Evolutionary conservation across 805 yeast genomes (phyloP).

Genomic region (Scheffersomyces coipomensis): DNA sequence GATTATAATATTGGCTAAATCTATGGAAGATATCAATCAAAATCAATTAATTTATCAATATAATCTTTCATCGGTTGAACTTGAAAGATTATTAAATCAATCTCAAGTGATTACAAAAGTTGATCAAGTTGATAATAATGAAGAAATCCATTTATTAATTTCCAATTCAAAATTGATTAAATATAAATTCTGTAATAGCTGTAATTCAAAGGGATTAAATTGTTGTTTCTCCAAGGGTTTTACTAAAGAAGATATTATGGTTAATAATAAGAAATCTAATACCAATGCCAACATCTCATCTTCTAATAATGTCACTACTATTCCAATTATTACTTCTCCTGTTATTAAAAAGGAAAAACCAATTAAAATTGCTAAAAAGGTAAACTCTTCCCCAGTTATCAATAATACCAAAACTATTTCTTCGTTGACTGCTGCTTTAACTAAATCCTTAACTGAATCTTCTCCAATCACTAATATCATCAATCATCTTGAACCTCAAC

Average conservation of each 20-base stretch:
- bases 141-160: constrained; percentile 8
- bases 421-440: constrained; percentile 7
- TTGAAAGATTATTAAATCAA: constrained; percentile 1
- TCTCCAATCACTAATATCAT: not conserved
- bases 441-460: constrained; percentile 7
- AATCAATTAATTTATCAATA: not conserved
- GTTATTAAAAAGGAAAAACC: constrained; percentile 12
- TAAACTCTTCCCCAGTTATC: no score
- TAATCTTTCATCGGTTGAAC: not conserved
- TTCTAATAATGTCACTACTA: constrained; percentile 6
- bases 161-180: constrained; percentile 39
- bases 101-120: not conserved
- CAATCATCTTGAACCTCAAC: not conserved
- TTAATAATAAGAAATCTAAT: constrained; percentile 24
- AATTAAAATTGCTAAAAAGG: not conserved
- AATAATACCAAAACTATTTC: constrained; percentile 5
- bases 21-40: not conserved
- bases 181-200: constrained; percentile 56
- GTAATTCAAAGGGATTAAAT: constrained; percentile 40
- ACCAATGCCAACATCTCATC: constrained; percentile 4
- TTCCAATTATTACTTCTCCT: constrained; percentile 10
- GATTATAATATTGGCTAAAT: constrained; percentile 38
- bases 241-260: constrained; percentile 58
- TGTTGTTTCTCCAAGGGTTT: constrained; percentile 66
- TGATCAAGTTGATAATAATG: not conserved